Conservation (phyloP, 2,329 filamentous ascomycete species). For the Moelleriella libera region DNA sequence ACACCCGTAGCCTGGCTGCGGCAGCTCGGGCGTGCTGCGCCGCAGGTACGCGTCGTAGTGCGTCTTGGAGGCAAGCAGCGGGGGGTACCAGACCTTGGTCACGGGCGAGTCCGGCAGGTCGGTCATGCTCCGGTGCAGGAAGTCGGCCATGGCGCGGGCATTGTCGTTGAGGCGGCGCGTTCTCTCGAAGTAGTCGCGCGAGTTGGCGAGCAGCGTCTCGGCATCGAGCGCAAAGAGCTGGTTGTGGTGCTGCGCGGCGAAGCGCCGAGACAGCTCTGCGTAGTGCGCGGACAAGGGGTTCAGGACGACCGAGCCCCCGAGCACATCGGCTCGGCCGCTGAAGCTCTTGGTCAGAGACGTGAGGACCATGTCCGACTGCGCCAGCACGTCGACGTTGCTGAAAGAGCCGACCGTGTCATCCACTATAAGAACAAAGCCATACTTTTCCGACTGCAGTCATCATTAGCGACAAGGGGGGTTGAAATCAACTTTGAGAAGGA, state of each 20-base stretch:
- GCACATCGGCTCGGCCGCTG: slow-evolving; percentile 39
- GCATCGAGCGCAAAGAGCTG: slow-evolving; percentile 34
- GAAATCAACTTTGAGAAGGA: not conserved
- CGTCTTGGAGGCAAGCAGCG: slow-evolving; percentile 15
- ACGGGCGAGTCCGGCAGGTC: slow-evolving; percentile 18
- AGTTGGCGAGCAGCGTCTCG: slow-evolving; percentile 28
- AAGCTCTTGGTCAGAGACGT: slow-evolving; percentile 45
- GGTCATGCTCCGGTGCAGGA: slow-evolving; percentile 17
- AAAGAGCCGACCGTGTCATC: slow-evolving; percentile 36
- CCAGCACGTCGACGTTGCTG: slow-evolving; percentile 34
- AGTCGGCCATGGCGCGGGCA: slow-evolving; percentile 24
- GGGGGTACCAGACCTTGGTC: slow-evolving; percentile 29
- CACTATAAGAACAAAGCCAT: slow-evolving; percentile 28
- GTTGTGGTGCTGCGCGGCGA: slow-evolving; percentile 20
- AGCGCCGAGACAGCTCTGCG: slow-evolving; percentile 15
- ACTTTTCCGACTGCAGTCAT: slow-evolving; percentile 20
- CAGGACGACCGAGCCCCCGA: slow-evolving; percentile 35
- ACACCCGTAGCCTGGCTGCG: slow-evolving; percentile 37
- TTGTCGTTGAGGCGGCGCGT: slow-evolving; percentile 26
- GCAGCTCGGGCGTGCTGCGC: slow-evolving; percentile 26
- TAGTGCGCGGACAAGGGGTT: slow-evolving; percentile 31
- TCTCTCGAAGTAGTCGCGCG: slow-evolving; percentile 25
- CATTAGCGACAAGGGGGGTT: not conserved
- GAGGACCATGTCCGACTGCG: slow-evolving; percentile 32
- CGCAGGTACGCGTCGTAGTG: slow-evolving; percentile 22